Percentiles rank a stretch among this genome's conserved stretches.
phyloP scores from a whole-genome alignment of 192 early-diverging fungal species.

The Backusella circina region DNA sequence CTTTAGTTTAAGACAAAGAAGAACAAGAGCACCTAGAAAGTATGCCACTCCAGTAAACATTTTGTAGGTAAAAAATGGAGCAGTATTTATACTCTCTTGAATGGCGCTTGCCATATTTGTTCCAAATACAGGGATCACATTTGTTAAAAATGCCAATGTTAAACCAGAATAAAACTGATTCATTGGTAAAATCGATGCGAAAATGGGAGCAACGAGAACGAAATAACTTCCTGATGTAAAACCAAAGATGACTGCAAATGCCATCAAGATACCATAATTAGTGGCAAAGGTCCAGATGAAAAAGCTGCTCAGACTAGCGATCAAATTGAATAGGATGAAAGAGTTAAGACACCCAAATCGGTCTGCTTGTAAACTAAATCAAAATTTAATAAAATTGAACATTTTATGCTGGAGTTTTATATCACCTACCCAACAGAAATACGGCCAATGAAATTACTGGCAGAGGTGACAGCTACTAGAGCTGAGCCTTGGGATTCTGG shows the following conservation, averaged over 20 bases:
- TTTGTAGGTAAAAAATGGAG: slow-evolving; percentile 33
- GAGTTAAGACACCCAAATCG: slow-evolving; percentile 26
- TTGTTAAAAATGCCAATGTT: slow-evolving; percentile 16
- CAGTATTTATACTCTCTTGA: slow-evolving; percentile 14
- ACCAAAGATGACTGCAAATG: slow-evolving; percentile 30
- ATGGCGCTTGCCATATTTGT: slow-evolving; percentile 34
- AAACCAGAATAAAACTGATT: slow-evolving; percentile 22
- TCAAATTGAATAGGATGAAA: slow-evolving; percentile 21
- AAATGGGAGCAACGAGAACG: slow-evolving; percentile 29
- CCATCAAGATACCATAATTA: slow-evolving; percentile 26
- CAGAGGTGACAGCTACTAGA: slow-evolving; percentile 14
- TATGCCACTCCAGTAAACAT: slow-evolving; percentile 36
- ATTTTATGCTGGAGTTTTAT: not conserved
- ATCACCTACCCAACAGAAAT: slow-evolving; percentile 6
- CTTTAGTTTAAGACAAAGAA: slow-evolving; percentile 13
- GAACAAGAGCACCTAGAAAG: not conserved
- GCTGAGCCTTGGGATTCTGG: slow-evolving; percentile 19
- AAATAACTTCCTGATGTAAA: slow-evolving; percentile 32
- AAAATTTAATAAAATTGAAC: not conserved
- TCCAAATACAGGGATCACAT: slow-evolving; percentile 26
- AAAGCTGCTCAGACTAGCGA: slow-evolving; percentile 16
- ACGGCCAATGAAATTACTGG: slow-evolving; percentile 25
- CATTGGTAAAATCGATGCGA: slow-evolving; percentile 8
- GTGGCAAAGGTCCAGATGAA: slow-evolving; percentile 35
- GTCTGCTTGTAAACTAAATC: slow-evolving; percentile 19